Base-by-base conservation (phyloP, 306 rosid species). In the Rosa lucieae region DNA sequence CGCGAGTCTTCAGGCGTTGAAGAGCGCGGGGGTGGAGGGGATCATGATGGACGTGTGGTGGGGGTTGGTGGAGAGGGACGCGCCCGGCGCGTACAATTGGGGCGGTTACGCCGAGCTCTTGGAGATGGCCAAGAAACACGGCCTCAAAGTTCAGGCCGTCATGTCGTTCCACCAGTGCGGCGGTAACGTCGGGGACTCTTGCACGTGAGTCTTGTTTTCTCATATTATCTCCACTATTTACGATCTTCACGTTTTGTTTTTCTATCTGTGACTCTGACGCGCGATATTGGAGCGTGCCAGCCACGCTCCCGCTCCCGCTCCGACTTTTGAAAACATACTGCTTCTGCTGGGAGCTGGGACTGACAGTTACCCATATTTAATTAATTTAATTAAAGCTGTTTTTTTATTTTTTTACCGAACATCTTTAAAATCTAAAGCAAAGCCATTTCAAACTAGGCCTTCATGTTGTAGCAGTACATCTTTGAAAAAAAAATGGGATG, bases 41-140 rank as follows among this genome's bases (percentile, higher is more conserved):
- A 70, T 96, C 3, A 96, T 96, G 99, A 86, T 96, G 90, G 99
- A 96, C 56, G 98, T 96, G 79, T 96, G 99, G 99, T 96, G 99
- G 99, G 99, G 99, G 9, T 35, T 96, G 91, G 99, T 96, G 73
- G 98, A 96, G 90, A 83, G 90, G 17, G 98, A 93, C 5, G 32
- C 77, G 62, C 89, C 99, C 0, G 94, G 97, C 0, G 76, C 75
- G 59, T 96, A 96, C 86, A 91, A 96, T 42, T 96, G 98, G 98
- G 96, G 97, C 2, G 99, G 99, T 2, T 93, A 93, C 46, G 26
- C 70, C 10, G 99, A 96, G 80, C 87, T 96, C 6, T 20, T 96
- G 48, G 96, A 96, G 43, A 93, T 96, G 98, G 99, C 97, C 35
- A 91, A 88, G 92, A 93, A 86, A 79, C 91, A 90, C 44, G 98